Base-by-base conservation (phyloP, 208 protist genomes). In the Phytomonas serpens region DNA sequence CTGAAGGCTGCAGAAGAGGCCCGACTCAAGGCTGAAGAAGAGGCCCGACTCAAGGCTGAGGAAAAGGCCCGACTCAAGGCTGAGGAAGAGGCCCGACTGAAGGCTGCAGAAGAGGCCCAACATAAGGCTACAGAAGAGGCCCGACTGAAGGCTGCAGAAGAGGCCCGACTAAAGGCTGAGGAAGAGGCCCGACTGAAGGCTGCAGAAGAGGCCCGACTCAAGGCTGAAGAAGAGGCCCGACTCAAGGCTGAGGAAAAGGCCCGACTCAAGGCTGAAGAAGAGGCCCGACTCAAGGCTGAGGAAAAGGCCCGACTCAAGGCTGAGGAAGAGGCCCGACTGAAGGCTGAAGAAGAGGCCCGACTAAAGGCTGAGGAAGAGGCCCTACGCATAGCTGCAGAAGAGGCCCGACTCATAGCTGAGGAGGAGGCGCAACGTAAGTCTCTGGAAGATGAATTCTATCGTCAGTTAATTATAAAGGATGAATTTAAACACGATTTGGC, bases 291-390 rank as follows among this genome's bases (percentile, higher is more conserved):
- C 34, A 27, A 10, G 9, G 42, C 31, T 14, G 5, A 66, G 11
- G 66, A 69, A 13, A 11, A 32, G 63, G 65, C 65, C 64, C 33
- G 30, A 32, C 65, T 31, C 40, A 68, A 68, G 40, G 65, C 65
- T 32, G 66, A 67, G 19, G 66, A 69, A 33, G 66, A 69, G 19
- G 2, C 40, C 7, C 40, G 9, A 47, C 40, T 3, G 6, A 47
- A 47, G 40, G 40, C 40, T 47, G 4, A 3, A 47, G 40, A 47
- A 11, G 40, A 47, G 34, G 40, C 40, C 3, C 40, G 9, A 47
- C 40, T 3, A 3, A 47, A 47, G 40, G 40, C 9, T 47, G 40
- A 47, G 14, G 40, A 36, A 6, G 34, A 36, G 6, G 34, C 40
- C 3, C 40, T 3, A 47, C 40, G 7, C 40, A 47, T 1, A 11